Evolutionary conservation across 1,284 basidiomycete species (phyloP).

Genomic region (Malassezia pachydermatis): DNA sequence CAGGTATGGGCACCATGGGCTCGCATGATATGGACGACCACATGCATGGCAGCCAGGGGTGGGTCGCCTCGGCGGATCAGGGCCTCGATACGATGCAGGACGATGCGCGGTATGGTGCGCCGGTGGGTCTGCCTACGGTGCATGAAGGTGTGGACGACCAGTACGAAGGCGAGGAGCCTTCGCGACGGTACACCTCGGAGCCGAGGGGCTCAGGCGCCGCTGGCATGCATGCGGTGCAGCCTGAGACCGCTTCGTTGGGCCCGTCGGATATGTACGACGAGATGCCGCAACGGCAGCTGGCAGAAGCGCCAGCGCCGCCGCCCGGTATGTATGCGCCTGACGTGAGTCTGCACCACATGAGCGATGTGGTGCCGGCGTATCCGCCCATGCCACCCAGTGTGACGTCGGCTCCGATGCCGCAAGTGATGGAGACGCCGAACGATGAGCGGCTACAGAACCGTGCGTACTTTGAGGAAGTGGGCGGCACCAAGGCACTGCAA

Average conservation of each 20-base stretch:
- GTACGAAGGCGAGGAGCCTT: not conserved
- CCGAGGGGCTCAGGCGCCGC: too few relatives aligned
- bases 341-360: not conserved
- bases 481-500: conserved; percentile 18
- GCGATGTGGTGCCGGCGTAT: conserved; percentile 10
- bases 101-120: too few relatives aligned
- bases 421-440: not conserved
- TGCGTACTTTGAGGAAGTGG: conserved; percentile 17
- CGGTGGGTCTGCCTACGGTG: conserved; percentile 14
- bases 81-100: not conserved
- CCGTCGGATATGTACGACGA: not conserved
- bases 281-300: too few relatives aligned
- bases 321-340: not conserved
- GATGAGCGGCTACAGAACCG: conserved; percentile 6
- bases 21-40: conserved; percentile 5
- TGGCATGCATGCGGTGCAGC: not conserved
- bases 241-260: not conserved
- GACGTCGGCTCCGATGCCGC: not conserved
- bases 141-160: conserved; percentile 1
- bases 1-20: not conserved
- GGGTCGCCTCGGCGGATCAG: conserved; percentile 5
- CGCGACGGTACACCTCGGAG: not conserved
- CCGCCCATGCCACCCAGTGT: conserved; percentile 10
- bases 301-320: not conserved
- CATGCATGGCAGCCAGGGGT: conserved; percentile 16